Base-by-base conservation (phyloP, 352 stramenopile genomes). In the Phytophthora agathidicida region DNA sequence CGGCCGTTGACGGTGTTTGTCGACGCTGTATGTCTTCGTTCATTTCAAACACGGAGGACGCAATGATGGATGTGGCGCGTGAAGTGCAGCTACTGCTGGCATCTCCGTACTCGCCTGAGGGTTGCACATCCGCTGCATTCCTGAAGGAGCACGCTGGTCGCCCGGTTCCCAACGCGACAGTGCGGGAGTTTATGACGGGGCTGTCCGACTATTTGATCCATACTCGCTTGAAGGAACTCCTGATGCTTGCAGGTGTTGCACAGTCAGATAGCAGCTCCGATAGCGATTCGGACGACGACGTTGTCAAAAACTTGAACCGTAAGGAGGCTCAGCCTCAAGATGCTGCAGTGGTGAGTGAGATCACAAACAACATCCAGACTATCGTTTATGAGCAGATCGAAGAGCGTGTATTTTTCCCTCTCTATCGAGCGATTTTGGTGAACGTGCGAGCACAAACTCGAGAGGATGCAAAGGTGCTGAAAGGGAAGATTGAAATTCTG, bases 361-460 rank as follows among this genome's bases (percentile, higher is more conserved):
- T 88, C 46, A 86, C 73, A 6, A 80, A 89, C 30, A 73, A 68
- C 26, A 86, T 91, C 41, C 60, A 91, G 35, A 51, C 56, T 13
- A 87, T 94, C 55, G 85, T 94, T 24, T 76, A 88, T 30, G 81
- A 94, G 43, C 83, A 96, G 61, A 88, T 94, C 46, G 86, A 96
- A 45, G 86, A 94, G 70, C 81, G 84, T 37, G 76, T 96, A 10
- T 89, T 93, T 23, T 92, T 86, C 51, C 83, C 86, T 23, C 60
- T 94, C 7, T 93, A 94, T 46, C 80, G 77, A 9, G 54, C 48
- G 10, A 83, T 96, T 36, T 68, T 87, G 45, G 71, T 85, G 31
- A 88, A 80, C 41, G 78, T 96, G 31, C 80, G 69, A 19, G 51
- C 65, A 23, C 74, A 86, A 44, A 86, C 77, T 1, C 68, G 73